Evolutionary conservation across 108 stramenopile genomes (phyloP), one percentile per base, ranked within the genome.

Genomic region (Nitzschia palea): DNA sequence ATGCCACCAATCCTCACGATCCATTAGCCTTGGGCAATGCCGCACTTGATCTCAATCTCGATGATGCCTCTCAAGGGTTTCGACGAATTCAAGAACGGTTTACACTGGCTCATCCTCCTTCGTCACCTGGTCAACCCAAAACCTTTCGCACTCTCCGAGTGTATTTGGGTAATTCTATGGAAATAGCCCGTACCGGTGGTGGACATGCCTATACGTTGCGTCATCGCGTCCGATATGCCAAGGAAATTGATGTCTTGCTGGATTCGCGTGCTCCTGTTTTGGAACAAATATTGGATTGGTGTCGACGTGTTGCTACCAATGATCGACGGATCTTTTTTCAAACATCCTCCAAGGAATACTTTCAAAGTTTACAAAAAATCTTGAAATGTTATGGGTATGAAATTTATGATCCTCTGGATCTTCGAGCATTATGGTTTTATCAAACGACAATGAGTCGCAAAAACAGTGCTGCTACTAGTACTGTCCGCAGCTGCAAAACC

Each of bases 401-500:
- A 22, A 50, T 81, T 32, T 78, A 81, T 68, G 73, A 81, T 55
- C 68, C 77, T 48, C 50, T 81, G 30, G 73, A 81, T 58, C 69
- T 73, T 55, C 76, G 77, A 52, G 76, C 74, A 6, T 51, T 80
- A 74, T 74, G 63, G 53, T 48, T 74, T 70, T 59, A 17, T 48
- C 72, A 74, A 79, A 37, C 45, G 60, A 58, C 31, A 55, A 55
- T 8, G n/a, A n/a, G n/a, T n/a, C n/a, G n/a, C n/a, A n/a, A n/a
- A n/a, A n/a, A n/a, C n/a, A n/a, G n/a, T n/a, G n/a, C n/a, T n/a
- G n/a, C n/a, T n/a, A n/a, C n/a, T n/a, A 55, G 17, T 29, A 55
- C 4, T 29, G 30, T 5, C 12, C 10, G 17, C 28, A 32, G 20
- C 47, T n/a, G 15, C 72, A 74, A 68, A 66, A 79, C 44, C 45